Evolutionary conservation across 352 stramenopile genomes (phyloP).

Genomic region (Thraustotheca clavata): DNA sequence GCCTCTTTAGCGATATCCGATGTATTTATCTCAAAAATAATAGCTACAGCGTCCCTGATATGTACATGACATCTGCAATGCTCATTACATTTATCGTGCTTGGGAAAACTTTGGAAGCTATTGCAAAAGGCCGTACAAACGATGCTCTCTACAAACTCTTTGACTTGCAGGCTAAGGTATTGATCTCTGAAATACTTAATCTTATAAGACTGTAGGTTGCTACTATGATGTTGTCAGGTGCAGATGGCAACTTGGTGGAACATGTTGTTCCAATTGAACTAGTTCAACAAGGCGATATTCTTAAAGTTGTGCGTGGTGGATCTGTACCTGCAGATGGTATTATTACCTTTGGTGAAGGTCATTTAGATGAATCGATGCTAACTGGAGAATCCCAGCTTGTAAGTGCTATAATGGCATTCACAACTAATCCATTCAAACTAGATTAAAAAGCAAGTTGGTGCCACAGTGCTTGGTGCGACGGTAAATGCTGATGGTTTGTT

Average conservation of each 20-base stretch:
- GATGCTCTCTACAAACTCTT: slow-evolving; percentile 94
- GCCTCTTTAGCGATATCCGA: slow-evolving; percentile 80
- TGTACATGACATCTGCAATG: slow-evolving; percentile 98
- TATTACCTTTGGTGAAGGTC: slow-evolving; percentile 83
- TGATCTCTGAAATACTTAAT: neutral
- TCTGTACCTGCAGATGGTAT: slow-evolving; percentile 91
- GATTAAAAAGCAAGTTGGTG: slow-evolving; percentile 78
- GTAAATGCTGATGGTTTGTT: slow-evolving; percentile 89
- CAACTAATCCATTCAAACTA: neutral
- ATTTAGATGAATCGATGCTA: slow-evolving; percentile 93
- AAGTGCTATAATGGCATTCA: slow-evolving; percentile 20
- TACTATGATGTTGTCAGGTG: slow-evolving; percentile 82
- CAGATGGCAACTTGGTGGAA: slow-evolving; percentile 51
- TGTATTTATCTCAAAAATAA: slow-evolving; percentile 52
- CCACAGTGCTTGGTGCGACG: slow-evolving; percentile 85
- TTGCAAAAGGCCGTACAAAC: slow-evolving; percentile 90
- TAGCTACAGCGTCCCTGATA: slow-evolving; percentile 64
- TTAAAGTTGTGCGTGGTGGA: slow-evolving; percentile 90
- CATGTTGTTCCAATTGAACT: slow-evolving; percentile 75
- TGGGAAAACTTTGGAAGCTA: slow-evolving; percentile 95
- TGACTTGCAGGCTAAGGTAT: slow-evolving; percentile 88
- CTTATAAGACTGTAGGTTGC: slow-evolving; percentile 38
- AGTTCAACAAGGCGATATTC: slow-evolving; percentile 87
- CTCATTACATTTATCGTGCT: slow-evolving; percentile 97
- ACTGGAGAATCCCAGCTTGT: slow-evolving; percentile 93